These are phyloP conservation scores for Pyrenophora teres DNA, from an alignment of 2,329 filamentous ascomycete species.

Conservation along the genomic window DNA sequence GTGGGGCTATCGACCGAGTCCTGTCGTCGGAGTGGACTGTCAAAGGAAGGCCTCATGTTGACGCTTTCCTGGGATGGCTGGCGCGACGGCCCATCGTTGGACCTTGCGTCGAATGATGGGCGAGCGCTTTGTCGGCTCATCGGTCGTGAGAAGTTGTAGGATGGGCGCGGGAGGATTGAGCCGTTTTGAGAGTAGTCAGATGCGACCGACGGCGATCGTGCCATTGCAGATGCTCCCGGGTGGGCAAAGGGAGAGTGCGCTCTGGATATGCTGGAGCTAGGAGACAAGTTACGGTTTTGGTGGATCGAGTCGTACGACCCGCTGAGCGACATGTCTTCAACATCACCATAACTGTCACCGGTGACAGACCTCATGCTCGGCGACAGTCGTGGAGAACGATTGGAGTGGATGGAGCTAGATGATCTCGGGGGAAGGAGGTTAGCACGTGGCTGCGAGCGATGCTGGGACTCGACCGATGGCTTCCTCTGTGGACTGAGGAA, in stretches of 20 bases:
- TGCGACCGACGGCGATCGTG: slow-evolving; percentile 80
- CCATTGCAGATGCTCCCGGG: slow-evolving; percentile 59
- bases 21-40: slow-evolving; percentile 46
- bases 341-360: slow-evolving; percentile 66
- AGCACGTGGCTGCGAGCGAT: slow-evolving; percentile 28
- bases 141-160: slow-evolving; percentile 93
- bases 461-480: slow-evolving; percentile 46
- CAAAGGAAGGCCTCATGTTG: slow-evolving; percentile 46
- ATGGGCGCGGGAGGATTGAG: slow-evolving; percentile 66
- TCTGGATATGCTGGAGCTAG: slow-evolving; percentile 66
- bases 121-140: slow-evolving; percentile 71
- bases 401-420: slow-evolving; percentile 40
- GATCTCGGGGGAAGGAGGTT: slow-evolving; percentile 49
- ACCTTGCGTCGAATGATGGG: slow-evolving; percentile 50
- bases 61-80: slow-evolving; percentile 45
- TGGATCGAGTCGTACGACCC: slow-evolving; percentile 67
- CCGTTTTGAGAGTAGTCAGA: slow-evolving; percentile 76
- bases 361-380: slow-evolving; percentile 55
- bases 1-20: slow-evolving; percentile 54
- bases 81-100: slow-evolving; percentile 44
- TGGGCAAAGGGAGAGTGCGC: slow-evolving; percentile 69
- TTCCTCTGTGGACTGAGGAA: slow-evolving; percentile 47
- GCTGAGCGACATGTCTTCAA: slow-evolving; percentile 66
- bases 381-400: slow-evolving; percentile 41
- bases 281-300: slow-evolving; percentile 73